Evolutionary conservation across 2,329 filamentous ascomycete genomes (phyloP), one percentile per base, ranked within the genome.

Genomic region (Phialemonium atrogriseum): DNA sequence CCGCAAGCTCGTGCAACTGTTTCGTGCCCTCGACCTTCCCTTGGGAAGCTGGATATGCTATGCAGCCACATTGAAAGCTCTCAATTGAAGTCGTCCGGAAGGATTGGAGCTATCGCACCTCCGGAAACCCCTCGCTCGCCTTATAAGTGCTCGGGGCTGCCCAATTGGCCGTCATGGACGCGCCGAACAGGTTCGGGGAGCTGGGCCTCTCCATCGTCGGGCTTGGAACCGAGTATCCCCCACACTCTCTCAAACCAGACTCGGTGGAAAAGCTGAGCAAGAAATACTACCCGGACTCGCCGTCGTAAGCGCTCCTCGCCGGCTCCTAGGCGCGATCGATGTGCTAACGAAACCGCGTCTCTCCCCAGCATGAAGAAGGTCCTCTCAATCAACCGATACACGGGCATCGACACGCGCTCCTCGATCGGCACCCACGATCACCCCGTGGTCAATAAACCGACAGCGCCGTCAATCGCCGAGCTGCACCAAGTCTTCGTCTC

Each of bases 321-420:
- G 20, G 14, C 16, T n/a, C 25, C 20, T 34, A 11, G 18, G 10
- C 21, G 20, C 21, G 17, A 27, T 11, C n/a, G 29, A 20, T 32
- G n/a, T 19, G 4, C 22, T 21, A 9, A 10, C n/a, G 5, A 28
- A 5, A 30, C 27, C 34, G 16, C 14, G 26, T 22, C 25, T 41
- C 7, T 12, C 16, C 41, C 10, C 40, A 80, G 73, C 20, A 75
- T 80, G 68, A 61, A 62, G 38, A 80, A 80, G 48, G 67, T 80
- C 16, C 64, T 76, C 33, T 59, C 64, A 11, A 78, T 80, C 49
- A 81, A 80, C 54, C 62, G 66, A 34, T 78, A 66, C 44, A 81
- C 77, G 2, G 77, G 77, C 37, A 80, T 80, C 37, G 75, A 79
- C 31, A 58, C 62, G 19, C 70, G 77, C 32, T 76, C 75, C 10